Evolutionary conservation across 768 basidiomycete genomes (phyloP).

Genomic region (Termitomyces sp.): DNA sequence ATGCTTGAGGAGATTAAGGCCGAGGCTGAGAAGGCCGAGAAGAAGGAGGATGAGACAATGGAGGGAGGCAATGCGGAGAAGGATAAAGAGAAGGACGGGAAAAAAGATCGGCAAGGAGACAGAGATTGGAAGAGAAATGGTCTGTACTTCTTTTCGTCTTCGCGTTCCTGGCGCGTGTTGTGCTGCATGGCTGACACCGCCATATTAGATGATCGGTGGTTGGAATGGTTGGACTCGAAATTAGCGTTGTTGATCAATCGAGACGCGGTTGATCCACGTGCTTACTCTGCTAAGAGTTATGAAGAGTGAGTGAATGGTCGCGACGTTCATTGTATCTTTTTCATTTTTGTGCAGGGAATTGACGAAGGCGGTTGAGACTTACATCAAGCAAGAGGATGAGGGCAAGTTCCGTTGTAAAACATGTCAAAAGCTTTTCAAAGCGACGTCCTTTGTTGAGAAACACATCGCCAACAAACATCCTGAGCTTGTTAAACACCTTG

Average conservation of each 20-base stretch:
- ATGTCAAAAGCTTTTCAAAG: conserved; percentile 97
- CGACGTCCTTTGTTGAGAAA: conserved; percentile 94
- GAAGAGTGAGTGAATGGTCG: conserved; percentile 59
- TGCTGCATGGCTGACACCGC: conserved; percentile 1
- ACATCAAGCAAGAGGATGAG: conserved; percentile 93
- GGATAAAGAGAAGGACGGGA: conserved; percentile 24
- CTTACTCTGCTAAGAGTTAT: conserved; percentile 84
- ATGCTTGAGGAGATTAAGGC: conserved; percentile 56
- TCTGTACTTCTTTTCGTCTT: conserved; percentile 24
- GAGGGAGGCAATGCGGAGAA: conserved; percentile 27
- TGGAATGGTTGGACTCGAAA: conserved; percentile 85
- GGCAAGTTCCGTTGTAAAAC: conserved; percentile 96
- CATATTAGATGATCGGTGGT: conserved; percentile 81
- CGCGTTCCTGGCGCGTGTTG: background rate
- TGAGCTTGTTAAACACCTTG: conserved; percentile 76
- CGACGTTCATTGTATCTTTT: conserved; percentile 1
- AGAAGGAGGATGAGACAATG: conserved; percentile 30
- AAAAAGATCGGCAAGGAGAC: conserved; percentile 21
- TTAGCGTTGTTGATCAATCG: conserved; percentile 75
- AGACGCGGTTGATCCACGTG: conserved; percentile 76
- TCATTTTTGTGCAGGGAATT: conserved; percentile 57
- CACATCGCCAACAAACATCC: conserved; percentile 94
- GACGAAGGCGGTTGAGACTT: conserved; percentile 68
- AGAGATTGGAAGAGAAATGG: conserved; percentile 60
- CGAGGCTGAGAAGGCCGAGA: conserved; percentile 47